Conservation (phyloP, 805 yeast species). For the Maudiozyma serrabonitensis region DNA sequence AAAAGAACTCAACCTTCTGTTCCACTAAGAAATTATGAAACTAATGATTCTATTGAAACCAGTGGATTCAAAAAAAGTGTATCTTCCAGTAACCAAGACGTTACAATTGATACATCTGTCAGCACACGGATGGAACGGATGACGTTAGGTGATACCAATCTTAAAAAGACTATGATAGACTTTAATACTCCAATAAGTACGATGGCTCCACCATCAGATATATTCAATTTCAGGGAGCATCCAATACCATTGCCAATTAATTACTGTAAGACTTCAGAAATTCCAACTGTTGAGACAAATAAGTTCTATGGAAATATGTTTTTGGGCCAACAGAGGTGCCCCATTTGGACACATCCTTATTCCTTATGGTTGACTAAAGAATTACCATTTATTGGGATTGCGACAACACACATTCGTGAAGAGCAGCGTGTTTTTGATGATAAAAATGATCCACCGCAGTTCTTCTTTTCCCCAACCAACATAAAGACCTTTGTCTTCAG, state of each 20-base stretch:
- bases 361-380: conserved; percentile 58
- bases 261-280: conserved; percentile 27
- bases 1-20: background rate
- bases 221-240: conserved; percentile 30
- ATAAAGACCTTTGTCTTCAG: conserved; percentile 46
- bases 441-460: conserved; percentile 46
- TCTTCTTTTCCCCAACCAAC: conserved; percentile 59
- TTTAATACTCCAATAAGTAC: conserved; percentile 36
- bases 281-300: conserved; percentile 51
- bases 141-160: background rate
- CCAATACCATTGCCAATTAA: conserved; percentile 27
- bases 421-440: conserved; percentile 66
- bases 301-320: conserved; percentile 70
- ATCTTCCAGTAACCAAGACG: background rate
- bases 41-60: background rate
- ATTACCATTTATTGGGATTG: conserved; percentile 45
- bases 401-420: conserved; percentile 52
- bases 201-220: conserved; percentile 37
- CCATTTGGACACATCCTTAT: conserved; percentile 79
- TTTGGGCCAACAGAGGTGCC: conserved; percentile 54
- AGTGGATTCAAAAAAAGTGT: background rate
- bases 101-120: background rate
- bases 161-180: conserved; percentile 20
- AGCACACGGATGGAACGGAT: background rate
- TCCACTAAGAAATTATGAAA: conserved; percentile 2